Percentiles rank a stretch among this genome's conserved stretches.
phyloP scores from a whole-genome alignment of 1,284 basidiomycete genomes.

The Ceratobasidium sp. region DNA sequence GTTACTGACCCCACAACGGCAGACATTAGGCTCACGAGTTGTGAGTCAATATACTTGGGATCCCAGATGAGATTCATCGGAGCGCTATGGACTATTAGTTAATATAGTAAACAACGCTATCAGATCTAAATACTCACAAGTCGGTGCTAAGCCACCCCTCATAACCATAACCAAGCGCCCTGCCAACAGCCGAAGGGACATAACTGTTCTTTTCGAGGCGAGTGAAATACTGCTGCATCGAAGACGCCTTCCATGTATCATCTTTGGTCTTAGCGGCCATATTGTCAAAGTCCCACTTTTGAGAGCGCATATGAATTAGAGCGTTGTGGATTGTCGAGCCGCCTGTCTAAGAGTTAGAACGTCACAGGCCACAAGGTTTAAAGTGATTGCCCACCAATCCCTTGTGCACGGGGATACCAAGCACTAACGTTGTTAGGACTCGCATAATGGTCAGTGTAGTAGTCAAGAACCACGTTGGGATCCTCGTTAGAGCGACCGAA shows the following conservation, averaged over 20 bases:
- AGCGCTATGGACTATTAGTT: no score
- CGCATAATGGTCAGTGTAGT: constrained; percentile 7
- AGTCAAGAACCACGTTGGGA: constrained; percentile 13
- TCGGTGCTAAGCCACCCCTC: constrained; percentile 36
- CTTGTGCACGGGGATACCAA: constrained; percentile 37
- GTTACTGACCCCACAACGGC: constrained; percentile 16
- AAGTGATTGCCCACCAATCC: not conserved
- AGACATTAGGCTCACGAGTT: constrained; percentile 15
- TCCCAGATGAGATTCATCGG: not conserved
- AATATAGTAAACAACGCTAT: no score
- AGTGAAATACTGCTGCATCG: constrained; percentile 26
- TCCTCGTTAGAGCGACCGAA: constrained; percentile 38
- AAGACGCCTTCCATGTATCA: constrained; percentile 12
- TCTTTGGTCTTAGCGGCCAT: constrained; percentile 18
- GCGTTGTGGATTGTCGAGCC: not conserved
- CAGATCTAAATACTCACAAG: not conserved
- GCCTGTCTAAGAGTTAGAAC: constrained; percentile 13
- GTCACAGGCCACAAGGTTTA: not conserved
- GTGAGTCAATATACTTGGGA: constrained; percentile 14
- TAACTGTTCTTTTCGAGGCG: constrained; percentile 26
- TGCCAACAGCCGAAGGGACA: constrained; percentile 14
- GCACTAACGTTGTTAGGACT: constrained; percentile 20
- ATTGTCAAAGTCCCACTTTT: constrained; percentile 35
- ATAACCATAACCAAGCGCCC: constrained; percentile 26
- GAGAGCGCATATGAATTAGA: constrained; percentile 31